Evolutionary conservation across 2,329 filamentous ascomycete genomes (phyloP).

Genomic region (Fusarium chuoi): DNA sequence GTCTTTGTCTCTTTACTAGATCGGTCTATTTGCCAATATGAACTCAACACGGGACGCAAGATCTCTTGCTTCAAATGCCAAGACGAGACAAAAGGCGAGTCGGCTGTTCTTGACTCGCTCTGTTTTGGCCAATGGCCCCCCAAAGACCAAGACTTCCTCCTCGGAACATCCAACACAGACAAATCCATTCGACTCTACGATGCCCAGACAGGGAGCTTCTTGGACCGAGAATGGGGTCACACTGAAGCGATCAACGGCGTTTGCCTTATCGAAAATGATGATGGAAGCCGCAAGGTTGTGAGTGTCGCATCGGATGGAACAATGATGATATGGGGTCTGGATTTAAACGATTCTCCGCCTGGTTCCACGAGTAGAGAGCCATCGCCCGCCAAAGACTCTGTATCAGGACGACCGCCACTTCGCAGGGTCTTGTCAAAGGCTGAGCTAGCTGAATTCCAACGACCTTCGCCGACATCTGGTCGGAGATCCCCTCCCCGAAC

Average conservation of each 20-base stretch:
- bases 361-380: conserved; percentile 60
- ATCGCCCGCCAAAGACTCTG: conserved; percentile 63
- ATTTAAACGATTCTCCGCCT: conserved; percentile 58
- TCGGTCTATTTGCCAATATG: conserved; percentile 69
- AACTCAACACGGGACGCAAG: conserved; percentile 74
- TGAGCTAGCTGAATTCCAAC: conserved; percentile 83
- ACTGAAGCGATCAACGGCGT: conserved; percentile 93
- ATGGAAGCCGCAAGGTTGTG: conserved; percentile 68
- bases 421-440: conserved; percentile 87
- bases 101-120: conserved; percentile 84
- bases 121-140: conserved; percentile 68
- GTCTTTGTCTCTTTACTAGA: conserved; percentile 70
- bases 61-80: conserved; percentile 82
- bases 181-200: conserved; percentile 96
- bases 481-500: conserved; percentile 66
- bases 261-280: conserved; percentile 71
- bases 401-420: conserved; percentile 75
- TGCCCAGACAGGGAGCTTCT: conserved; percentile 75
- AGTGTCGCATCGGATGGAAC: conserved; percentile 84
- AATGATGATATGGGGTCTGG: conserved; percentile 80
- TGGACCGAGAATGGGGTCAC: conserved; percentile 94
- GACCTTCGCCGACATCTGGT: conserved; percentile 58
- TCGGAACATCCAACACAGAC: conserved; percentile 93
- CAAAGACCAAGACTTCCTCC: conserved; percentile 71
- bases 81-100: conserved; percentile 82